Evolutionary conservation across 1,139 yeast genomes (phyloP).

Genomic region (Pneumocystis jirovecii): DNA sequence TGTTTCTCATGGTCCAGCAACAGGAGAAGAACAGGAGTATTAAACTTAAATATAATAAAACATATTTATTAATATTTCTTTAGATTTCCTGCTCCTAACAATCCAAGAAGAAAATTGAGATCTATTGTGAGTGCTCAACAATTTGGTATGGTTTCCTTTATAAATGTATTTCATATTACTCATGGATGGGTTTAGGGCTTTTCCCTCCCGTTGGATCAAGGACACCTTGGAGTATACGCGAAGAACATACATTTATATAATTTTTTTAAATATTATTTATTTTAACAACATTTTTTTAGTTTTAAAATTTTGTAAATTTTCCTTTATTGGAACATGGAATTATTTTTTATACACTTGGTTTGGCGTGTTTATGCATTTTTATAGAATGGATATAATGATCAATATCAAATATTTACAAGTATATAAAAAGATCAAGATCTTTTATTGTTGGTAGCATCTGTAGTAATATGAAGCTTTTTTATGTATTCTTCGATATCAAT

Average conservation of each 20-base stretch:
- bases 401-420: neutral
- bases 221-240: slow-evolving; percentile 12
- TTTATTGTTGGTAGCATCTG: neutral
- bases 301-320: neutral
- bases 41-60: neutral
- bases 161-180: too few relatives aligned
- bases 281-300: neutral
- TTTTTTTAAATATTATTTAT: neutral
- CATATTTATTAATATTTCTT: neutral
- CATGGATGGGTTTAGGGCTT: neutral
- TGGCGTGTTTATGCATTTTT: neutral
- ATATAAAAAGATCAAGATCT: neutral
- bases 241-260: neutral
- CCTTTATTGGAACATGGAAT: neutral
- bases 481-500: slow-evolving; percentile 18
- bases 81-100: slow-evolving; percentile 25
- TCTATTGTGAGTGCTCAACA: slow-evolving; percentile 25
- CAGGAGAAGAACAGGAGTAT: slow-evolving; percentile 26
- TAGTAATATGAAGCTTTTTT: slow-evolving; percentile 11
- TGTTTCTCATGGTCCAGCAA: slow-evolving; percentile 27
- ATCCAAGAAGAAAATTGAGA: slow-evolving; percentile 24
- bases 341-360: neutral
- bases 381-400: neutral
- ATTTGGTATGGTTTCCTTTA: slow-evolving; percentile 17
- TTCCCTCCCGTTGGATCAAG: slow-evolving; percentile 7